Evolutionary conservation across 139 green algal genomes (phyloP).

Genomic region (Chlorella ohadii): DNA sequence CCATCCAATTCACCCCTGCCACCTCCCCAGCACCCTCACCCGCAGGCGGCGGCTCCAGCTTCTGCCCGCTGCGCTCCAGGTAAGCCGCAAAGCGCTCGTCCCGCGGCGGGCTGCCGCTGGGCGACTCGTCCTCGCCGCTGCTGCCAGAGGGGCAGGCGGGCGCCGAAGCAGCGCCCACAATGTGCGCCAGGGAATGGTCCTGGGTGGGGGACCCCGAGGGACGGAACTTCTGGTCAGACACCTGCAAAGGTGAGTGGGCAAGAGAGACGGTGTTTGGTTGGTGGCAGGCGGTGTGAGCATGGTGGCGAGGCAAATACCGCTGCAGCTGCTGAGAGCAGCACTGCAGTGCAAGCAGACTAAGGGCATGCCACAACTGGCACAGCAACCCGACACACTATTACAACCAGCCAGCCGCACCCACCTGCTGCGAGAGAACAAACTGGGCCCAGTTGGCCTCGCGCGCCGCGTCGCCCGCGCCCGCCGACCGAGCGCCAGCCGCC

Average conservation of each 20-base stretch:
- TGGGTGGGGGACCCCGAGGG: conserved; percentile 53
- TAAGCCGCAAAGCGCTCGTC: conserved; percentile 40
- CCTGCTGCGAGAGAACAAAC: conserved; percentile 35
- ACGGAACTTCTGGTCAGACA: conserved; percentile 62
- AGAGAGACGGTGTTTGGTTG: too few relatives aligned
- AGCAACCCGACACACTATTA: too few relatives aligned
- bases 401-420: too few relatives aligned
- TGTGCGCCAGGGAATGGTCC: conserved; percentile 38
- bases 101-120: background rate
- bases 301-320: too few relatives aligned
- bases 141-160: background rate
- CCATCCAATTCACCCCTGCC: too few relatives aligned
- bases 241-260: background rate
- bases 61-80: conserved; percentile 34
- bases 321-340: too few relatives aligned
- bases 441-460: conserved; percentile 47
- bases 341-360: too few relatives aligned
- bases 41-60: conserved; percentile 8
- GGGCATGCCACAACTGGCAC: too few relatives aligned
- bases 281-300: too few relatives aligned
- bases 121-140: background rate
- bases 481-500: background rate
- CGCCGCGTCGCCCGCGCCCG: background rate
- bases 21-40: background rate
- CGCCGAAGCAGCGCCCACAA: background rate